A percentile compares a stretch with the other conserved stretches of the same genome.
Evolutionary conservation across 768 basidiomycete genomes (phyloP).

Genomic region (Baorangia bicolor): DNA sequence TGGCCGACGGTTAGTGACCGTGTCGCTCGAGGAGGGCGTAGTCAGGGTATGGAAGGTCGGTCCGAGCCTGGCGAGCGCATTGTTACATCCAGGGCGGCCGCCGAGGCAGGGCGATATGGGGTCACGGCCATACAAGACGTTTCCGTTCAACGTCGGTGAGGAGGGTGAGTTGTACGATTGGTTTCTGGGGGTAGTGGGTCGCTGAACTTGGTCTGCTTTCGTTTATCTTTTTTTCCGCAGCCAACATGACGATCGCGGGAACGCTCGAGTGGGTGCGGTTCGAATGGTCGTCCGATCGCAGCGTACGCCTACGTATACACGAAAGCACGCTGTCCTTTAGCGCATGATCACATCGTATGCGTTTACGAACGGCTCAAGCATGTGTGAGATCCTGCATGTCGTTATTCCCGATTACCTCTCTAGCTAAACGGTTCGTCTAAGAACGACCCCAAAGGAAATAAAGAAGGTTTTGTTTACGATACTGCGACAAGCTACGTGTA

Average conservation of each 20-base stretch:
- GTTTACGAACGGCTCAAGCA: no score
- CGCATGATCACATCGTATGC: no score
- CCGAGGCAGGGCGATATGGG: slow-evolving; percentile 85
- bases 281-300: slow-evolving; percentile 84
- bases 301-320: slow-evolving; percentile 78
- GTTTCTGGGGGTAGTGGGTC: not conserved
- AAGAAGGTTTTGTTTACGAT: no score
- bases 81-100: slow-evolving; percentile 89
- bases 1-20: slow-evolving; percentile 84
- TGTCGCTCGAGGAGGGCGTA: slow-evolving; percentile 80
- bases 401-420: no score
- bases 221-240: slow-evolving; percentile 33
- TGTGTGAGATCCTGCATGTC: no score
- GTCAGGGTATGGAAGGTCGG: slow-evolving; percentile 98
- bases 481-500: no score
- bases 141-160: slow-evolving; percentile 81
- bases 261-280: slow-evolving; percentile 73
- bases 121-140: slow-evolving; percentile 83
- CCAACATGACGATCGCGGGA: slow-evolving; percentile 56
- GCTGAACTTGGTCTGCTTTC: no score
- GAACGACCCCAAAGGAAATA: no score
- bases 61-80: slow-evolving; percentile 71
- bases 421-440: no score
- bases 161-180: slow-evolving; percentile 55
- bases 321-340: slow-evolving; percentile 86